Evolutionary conservation across 192 early-diverging fungal species (phyloP), one percentile per base, ranked within the genome.

Genomic region (Neocallimastix lanati): DNA sequence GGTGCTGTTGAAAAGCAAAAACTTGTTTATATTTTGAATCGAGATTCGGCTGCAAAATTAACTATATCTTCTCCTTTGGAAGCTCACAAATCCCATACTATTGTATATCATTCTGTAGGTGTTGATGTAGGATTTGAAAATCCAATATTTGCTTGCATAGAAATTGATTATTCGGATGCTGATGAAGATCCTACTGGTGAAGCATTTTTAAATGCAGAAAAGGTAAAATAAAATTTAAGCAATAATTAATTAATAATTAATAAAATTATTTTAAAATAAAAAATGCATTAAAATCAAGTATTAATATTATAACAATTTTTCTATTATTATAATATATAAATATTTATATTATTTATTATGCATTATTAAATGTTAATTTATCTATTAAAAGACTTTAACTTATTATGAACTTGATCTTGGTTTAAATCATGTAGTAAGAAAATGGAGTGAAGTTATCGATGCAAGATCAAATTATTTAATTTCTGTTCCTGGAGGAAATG

Each of bases 81-180:
- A 83, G 95, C 97, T 16, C 92, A 94, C 86, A 93, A 93, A 82
- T 83, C 92, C 14, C 86, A 92, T 38, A 93, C 91, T 0, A 81
- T 97, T 29, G 90, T 91, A 77, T 92, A 94, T 78, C 87, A 93
- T 81, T 86, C 93, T 79, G 92, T 93, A 28, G 96, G 93, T 29
- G 90, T 98, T 15, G 98, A 99, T 84, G 97, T 99, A 29, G 98
- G 96, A 0, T 99, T 94, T 81, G 98, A 99, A 80, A 99, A 98
- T 84, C 98, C 98, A 14, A 88, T 96, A 40, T 99, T 99, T 88
- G 98, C 97, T 1, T 92, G 92, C 77, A 83, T 99, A 67, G 98
- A 99, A 83, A 87, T 91, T 1, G 92, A 91, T 83, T 95, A 95
- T 81, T 86, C 88, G 28, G 97, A 94, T 58, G 90, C 90, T 11